phyloP scores from a whole-genome alignment of 106 monocot species.

The Dactylorhiza incarnata region DNA sequence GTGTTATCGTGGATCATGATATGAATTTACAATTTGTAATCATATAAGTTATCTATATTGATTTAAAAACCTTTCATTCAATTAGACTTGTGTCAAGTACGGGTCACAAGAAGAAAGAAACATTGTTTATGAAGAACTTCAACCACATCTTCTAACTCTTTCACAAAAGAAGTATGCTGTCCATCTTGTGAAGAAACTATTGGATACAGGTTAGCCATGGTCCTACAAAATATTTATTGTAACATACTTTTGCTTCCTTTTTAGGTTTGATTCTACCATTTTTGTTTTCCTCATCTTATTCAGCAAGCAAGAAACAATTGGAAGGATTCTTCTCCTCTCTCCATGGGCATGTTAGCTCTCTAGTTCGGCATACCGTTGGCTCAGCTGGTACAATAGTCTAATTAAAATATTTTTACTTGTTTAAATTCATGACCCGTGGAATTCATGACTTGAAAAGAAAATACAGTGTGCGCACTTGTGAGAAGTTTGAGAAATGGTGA shows the following conservation, averaged over 20 bases:
- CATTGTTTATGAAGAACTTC: constrained; percentile 60
- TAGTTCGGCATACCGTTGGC: constrained; percentile 84
- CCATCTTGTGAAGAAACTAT: constrained; percentile 90
- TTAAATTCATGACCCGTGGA: neutral
- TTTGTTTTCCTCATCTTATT: neutral
- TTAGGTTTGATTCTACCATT: neutral
- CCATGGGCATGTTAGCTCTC: constrained; percentile 79
- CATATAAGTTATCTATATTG: neutral
- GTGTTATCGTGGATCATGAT: neutral
- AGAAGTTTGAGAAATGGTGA: neutral
- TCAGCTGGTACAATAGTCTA: constrained; percentile 52
- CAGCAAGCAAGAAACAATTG: constrained; percentile 76
- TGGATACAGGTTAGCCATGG: constrained; percentile 50
- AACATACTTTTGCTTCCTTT: neutral
- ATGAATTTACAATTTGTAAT: neutral
- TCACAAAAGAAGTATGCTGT: constrained; percentile 74
- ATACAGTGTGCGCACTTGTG: neutral
- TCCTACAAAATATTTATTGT: neutral
- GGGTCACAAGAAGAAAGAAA: constrained; percentile 81
- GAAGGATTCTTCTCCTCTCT: constrained; percentile 83
- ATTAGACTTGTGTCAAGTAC: constrained; percentile 68
- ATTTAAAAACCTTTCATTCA: neutral
- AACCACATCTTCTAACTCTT: constrained; percentile 75
- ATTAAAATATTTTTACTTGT: neutral
- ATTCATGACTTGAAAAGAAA: neutral